Evolutionary conservation across 192 early-diverging fungal species (phyloP), one percentile per base, ranked within the genome.

Genomic region (Spinellus fusiger): DNA sequence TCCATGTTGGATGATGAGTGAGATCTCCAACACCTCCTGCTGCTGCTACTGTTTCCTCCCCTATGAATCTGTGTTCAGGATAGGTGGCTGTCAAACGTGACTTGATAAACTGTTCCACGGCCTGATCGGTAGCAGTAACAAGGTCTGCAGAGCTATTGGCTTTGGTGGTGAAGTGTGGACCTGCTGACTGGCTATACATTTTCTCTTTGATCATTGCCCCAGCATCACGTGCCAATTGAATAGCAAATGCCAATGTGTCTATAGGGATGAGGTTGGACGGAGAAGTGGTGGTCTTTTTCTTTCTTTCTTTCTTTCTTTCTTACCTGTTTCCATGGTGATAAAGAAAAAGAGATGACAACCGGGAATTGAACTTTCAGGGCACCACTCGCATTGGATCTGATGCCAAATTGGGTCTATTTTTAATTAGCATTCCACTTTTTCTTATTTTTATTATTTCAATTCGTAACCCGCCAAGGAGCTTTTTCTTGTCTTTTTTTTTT

Each of bases 61-160:
- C 95, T 34, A 98, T 89, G 65, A 98, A 79, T 2, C 82, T 74
- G 74, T 93, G 89, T 0, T 46, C 32, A 1, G 93, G 92, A 70
- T 80, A 89, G 7, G 75, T 68, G 0, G 55, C 34, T 29, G 68
- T 74, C 44, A 96, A 74, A 20, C 80, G 73, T 12, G 64, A 56
- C 54, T 88, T 84, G 9, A 95, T 79, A 31, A 84, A 75, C 40
- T 74, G 73, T 54, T 98, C 92, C 1, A 96, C 93, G 32, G 77
- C 80, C 37, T 85, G 77, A 64, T 96, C 95, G 15, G 89, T 93
- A 26, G 80, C 86, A 0, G 96, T 98, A 20, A 98, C 89, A 31
- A 94, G 66, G 60, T 94, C 91, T 10, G 82, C 74, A 7, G 84
- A 74, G 65, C 89, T 89, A 22, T 73, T 78, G 59, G 80, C 65